Evolutionary conservation across 2,329 filamentous ascomycete genomes (phyloP).

Genomic region (Pseudogymnoascus verrucosus): DNA sequence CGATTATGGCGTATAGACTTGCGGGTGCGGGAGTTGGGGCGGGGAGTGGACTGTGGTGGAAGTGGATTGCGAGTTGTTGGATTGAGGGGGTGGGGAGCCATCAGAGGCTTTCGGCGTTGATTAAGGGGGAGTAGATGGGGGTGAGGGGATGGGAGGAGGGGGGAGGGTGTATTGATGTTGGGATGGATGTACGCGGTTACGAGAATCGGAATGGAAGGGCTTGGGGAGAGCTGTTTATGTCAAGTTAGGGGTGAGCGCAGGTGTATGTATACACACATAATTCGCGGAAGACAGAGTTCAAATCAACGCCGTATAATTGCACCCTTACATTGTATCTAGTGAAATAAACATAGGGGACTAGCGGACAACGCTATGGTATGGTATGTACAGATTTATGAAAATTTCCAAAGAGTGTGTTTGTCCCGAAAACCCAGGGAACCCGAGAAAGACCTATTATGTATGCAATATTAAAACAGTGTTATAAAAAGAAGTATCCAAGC

Average conservation of each 20-base stretch:
- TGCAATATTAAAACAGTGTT: conserved; percentile 1
- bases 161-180: not conserved
- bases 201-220: too few relatives aligned
- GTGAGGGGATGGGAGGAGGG: too few relatives aligned
- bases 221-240: not conserved
- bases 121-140: not conserved
- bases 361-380: not conserved
- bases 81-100: conserved; percentile 7
- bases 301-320: not conserved
- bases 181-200: not conserved
- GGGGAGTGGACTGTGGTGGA: conserved; percentile 1
- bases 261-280: not conserved
- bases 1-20: not conserved
- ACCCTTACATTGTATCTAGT: not conserved
- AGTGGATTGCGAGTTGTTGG: conserved; percentile 5
- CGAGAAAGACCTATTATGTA: not conserved
- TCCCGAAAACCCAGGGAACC: not conserved
- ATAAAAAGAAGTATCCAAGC: not conserved
- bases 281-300: not conserved
- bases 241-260: too few relatives aligned
- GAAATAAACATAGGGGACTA: not conserved
- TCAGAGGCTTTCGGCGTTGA: conserved; percentile 1
- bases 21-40: not conserved
- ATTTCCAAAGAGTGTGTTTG: not conserved
- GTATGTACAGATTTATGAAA: not conserved